phyloP scores from a whole-genome alignment of 176 grass and related monocot species.

The Pontederia paniculata region DNA sequence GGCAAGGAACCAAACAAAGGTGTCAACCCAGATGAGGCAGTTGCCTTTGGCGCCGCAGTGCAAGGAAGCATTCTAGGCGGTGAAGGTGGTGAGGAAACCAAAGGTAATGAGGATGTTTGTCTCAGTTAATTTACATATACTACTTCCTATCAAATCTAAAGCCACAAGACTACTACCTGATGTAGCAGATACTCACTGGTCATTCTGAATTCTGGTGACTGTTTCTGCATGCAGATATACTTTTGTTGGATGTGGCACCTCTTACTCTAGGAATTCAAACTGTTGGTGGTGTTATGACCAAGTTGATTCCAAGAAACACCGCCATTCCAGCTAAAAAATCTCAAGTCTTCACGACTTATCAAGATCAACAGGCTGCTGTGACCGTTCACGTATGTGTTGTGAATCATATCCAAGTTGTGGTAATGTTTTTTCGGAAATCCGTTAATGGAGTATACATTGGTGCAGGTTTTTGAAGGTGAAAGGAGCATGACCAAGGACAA shows the following conservation, averaged over 20 bases:
- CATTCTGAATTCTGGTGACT: not conserved
- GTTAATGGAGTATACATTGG: not conserved
- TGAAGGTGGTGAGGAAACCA: constrained; percentile 32
- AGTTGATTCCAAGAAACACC: constrained; percentile 50
- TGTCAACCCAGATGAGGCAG: constrained; percentile 52
- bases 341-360: constrained; percentile 52
- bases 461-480: constrained; percentile 53
- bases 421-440: not conserved
- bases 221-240: constrained; percentile 25
- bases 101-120: constrained; percentile 20
- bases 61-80: constrained; percentile 50
- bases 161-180: not conserved
- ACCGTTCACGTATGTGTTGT: constrained; percentile 29
- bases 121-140: not conserved
- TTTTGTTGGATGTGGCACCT: constrained; percentile 55
- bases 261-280: constrained; percentile 68
- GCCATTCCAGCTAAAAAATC: constrained; percentile 52
- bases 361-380: constrained; percentile 55
- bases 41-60: constrained; percentile 47
- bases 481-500: constrained; percentile 59
- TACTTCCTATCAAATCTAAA: not conserved
- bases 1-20: constrained; percentile 51
- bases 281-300: constrained; percentile 58
- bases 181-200: too few species aligned
- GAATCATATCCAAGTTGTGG: not conserved